phyloP scores from a whole-genome alignment of 2,329 filamentous ascomycete genomes.

The Colletotrichum orchidophilum region DNA sequence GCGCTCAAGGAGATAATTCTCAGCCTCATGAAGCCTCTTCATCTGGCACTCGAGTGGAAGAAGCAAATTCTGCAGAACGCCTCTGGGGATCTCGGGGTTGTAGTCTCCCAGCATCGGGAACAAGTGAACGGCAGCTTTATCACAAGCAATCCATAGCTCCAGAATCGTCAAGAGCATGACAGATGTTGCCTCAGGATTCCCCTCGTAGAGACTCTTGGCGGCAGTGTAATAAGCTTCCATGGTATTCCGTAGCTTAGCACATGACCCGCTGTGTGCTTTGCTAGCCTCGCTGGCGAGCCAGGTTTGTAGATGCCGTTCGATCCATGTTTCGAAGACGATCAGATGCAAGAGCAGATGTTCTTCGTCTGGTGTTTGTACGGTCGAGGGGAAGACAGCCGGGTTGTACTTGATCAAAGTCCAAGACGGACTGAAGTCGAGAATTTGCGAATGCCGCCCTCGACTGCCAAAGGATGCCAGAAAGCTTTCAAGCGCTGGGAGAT shows the following conservation, averaged over 20 bases:
- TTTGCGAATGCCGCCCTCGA: neutral
- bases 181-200: constrained; percentile 57
- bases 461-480: neutral
- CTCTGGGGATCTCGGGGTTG: constrained; percentile 50
- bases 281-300: neutral
- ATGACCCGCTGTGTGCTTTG: constrained; percentile 34
- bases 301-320: neutral
- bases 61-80: constrained; percentile 54
- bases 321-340: constrained; percentile 58
- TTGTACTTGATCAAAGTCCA: neutral
- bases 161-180: constrained; percentile 64
- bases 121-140: constrained; percentile 52
- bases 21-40: constrained; percentile 52
- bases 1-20: constrained; percentile 55
- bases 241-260: constrained; percentile 39
- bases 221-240: constrained; percentile 46
- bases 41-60: constrained; percentile 57
- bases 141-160: constrained; percentile 68
- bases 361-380: neutral
- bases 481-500: constrained; percentile 5
- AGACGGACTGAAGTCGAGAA: neutral
- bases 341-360: neutral
- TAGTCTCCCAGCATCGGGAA: constrained; percentile 57
- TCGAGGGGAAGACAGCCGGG: neutral
- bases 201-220: constrained; percentile 44